A percentile compares a stretch with the other conserved stretches of the same genome.
Conservation (phyloP, 495 filamentous ascomycete genomes). For the Talaromyces proteolyticus region DNA sequence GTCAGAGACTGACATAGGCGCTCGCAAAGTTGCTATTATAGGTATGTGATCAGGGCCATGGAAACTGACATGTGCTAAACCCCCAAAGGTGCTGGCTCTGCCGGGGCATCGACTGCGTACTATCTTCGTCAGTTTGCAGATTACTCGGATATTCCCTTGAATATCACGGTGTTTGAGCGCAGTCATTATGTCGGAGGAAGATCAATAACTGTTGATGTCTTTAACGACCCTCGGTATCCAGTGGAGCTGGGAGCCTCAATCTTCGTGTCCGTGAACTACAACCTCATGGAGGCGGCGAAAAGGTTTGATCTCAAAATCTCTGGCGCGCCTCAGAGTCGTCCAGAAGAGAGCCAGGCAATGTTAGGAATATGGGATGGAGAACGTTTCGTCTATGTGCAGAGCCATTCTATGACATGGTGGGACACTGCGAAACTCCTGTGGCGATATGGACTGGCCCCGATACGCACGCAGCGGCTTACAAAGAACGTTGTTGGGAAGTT, state of each 20-base stretch:
- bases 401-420: conserved; percentile 65
- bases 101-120: conserved; percentile 81
- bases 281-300: conserved; percentile 68
- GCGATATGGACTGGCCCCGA: conserved; percentile 78
- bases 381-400: conserved; percentile 62
- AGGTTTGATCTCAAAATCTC: conserved; percentile 59
- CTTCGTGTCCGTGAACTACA: conserved; percentile 83
- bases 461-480: conserved; percentile 68
- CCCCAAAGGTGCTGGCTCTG: conserved; percentile 76
- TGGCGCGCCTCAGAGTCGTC: conserved; percentile 22
- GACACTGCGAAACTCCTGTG: conserved; percentile 71
- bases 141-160: conserved; percentile 44
- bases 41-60: conserved; percentile 27
- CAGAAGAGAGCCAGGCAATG: conserved; percentile 31
- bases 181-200: conserved; percentile 77
- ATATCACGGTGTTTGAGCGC: conserved; percentile 88
- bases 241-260: conserved; percentile 90
- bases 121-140: conserved; percentile 66
- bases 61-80: neutral
- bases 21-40: conserved; percentile 34
- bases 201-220: conserved; percentile 80
- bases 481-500: conserved; percentile 67
- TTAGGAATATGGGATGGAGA: conserved; percentile 87
- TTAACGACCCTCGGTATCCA: conserved; percentile 59
- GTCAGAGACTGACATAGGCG: conserved; percentile 7